Conservation (phyloP, 352 stramenopile genomes). For the Plasmopara viticola region DNA sequence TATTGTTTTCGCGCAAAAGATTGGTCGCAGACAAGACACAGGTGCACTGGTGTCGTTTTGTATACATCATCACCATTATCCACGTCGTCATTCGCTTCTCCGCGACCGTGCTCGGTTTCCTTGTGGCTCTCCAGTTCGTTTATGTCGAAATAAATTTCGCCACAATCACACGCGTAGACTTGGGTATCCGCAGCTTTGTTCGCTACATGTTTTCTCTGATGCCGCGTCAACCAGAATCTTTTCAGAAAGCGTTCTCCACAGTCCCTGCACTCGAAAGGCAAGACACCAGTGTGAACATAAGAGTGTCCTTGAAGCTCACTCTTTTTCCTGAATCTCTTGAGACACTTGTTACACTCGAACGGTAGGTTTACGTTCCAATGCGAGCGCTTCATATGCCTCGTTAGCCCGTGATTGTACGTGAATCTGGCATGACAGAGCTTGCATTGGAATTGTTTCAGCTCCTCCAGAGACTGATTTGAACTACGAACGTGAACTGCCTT, state of each 20-base stretch:
- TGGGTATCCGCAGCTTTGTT: slow-evolving; percentile 28
- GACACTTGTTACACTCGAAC: slow-evolving; percentile 55
- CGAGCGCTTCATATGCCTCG: slow-evolving; percentile 42
- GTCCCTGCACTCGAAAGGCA: slow-evolving; percentile 62
- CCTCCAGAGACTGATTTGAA: slow-evolving; percentile 6
- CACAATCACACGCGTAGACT: slow-evolving; percentile 52
- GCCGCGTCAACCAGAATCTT: slow-evolving; percentile 43
- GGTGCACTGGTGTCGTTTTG: slow-evolving; percentile 9
- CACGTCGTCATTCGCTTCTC: neutral
- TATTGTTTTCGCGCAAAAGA: slow-evolving; percentile 47
- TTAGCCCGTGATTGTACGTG: slow-evolving; percentile 63
- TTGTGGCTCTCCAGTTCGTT: slow-evolving; percentile 43
- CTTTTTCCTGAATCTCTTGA: slow-evolving; percentile 79
- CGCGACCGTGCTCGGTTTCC: slow-evolving; percentile 21
- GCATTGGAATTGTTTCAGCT: slow-evolving; percentile 50
- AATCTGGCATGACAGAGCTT: slow-evolving; percentile 51
- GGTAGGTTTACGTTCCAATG: slow-evolving; percentile 47
- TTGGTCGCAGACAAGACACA: slow-evolving; percentile 48
- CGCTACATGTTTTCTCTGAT: slow-evolving; percentile 34
- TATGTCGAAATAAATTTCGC: slow-evolving; percentile 46
- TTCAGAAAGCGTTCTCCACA: slow-evolving; percentile 62
- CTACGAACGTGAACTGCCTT: slow-evolving; percentile 32
- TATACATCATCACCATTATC: slow-evolving; percentile 1
- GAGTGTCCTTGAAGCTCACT: slow-evolving; percentile 62
- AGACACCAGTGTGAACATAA: slow-evolving; percentile 69